Percentiles rank a stretch among this genome's conserved stretches.
Evolutionary conservation across 163 green algal species (phyloP).

Genomic region (Coccomyxa subellipsoidea): DNA sequence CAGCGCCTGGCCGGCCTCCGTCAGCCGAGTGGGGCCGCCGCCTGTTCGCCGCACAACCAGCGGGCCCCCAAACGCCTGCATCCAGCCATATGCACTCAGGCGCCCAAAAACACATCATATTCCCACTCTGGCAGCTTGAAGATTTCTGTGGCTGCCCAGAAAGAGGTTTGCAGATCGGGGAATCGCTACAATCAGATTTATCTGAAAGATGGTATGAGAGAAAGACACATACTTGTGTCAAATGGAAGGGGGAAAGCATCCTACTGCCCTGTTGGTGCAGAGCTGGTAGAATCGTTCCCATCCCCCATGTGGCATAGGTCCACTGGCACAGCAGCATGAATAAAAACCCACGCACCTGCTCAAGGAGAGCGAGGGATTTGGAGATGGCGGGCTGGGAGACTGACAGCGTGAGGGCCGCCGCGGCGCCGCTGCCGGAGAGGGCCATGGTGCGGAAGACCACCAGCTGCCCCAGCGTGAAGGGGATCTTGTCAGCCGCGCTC

Average conservation of each 20-base stretch:
- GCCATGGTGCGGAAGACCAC: conserved; percentile 25
- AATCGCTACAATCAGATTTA: no score
- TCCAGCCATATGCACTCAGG: neutral
- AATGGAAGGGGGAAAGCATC: no score
- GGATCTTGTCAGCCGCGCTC: conserved; percentile 11
- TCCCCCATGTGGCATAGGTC: no score
- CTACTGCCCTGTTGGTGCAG: no score
- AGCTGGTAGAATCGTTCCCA: no score
- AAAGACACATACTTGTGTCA: no score
- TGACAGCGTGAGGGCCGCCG: conserved; percentile 12
- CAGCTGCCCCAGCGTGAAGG: conserved; percentile 34
- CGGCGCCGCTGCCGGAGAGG: conserved; percentile 7
- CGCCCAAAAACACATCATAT: no score
- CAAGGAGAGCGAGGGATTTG: conserved; percentile 24
- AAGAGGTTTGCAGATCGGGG: no score
- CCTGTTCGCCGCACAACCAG: conserved; percentile 14
- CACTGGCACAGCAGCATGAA: no score
- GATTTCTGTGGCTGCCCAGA: no score
- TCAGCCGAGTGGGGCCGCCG: conserved; percentile 14
- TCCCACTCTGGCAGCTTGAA: no score
- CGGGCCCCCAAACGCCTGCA: conserved; percentile 20
- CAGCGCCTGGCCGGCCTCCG: conserved; percentile 26
- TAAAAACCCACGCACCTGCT: conserved; percentile 12
- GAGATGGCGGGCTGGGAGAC: conserved; percentile 30
- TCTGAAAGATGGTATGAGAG: no score